phyloP scores from a whole-genome alignment of 2,329 filamentous ascomycete genomes.

The Colletotrichum incanum region DNA sequence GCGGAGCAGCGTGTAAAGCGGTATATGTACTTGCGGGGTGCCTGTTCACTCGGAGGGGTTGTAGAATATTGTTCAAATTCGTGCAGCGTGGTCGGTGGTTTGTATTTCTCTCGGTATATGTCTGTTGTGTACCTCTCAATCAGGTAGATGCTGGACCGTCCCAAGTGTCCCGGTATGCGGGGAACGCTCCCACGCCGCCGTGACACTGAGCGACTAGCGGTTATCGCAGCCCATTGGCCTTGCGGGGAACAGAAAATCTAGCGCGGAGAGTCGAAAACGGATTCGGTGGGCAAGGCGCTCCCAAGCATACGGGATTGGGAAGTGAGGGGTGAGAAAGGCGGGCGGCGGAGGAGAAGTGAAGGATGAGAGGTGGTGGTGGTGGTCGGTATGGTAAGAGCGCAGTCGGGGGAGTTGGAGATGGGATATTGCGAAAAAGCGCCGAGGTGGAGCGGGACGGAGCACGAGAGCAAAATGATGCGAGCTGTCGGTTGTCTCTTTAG shows the following conservation, averaged over 20 bases:
- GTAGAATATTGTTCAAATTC: constrained; percentile 1
- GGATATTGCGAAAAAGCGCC: constrained; percentile 43
- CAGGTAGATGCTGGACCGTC: constrained; percentile 37
- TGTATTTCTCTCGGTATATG: constrained; percentile 7
- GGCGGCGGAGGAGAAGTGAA: constrained; percentile 16
- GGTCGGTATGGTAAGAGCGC: constrained; percentile 26
- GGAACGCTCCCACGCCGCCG: constrained; percentile 72
- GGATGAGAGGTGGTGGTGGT: constrained; percentile 21
- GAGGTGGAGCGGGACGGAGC: constrained; percentile 42
- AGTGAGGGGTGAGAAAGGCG: constrained; percentile 46
- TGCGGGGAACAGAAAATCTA: constrained; percentile 27
- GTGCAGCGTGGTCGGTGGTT: constrained; percentile 23
- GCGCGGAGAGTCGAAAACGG: constrained; percentile 23
- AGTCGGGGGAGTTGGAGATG: constrained; percentile 41
- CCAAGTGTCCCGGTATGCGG: constrained; percentile 66
- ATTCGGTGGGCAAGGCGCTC: constrained; percentile 34
- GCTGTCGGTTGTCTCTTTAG: constrained; percentile 40
- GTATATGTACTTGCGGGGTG: constrained; percentile 37
- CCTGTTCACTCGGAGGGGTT: constrained; percentile 4
- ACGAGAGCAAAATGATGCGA: constrained; percentile 43
- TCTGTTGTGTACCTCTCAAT: constrained; percentile 25
- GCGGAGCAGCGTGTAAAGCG: constrained; percentile 6
- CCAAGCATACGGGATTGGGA: constrained; percentile 36
- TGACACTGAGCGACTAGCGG: constrained; percentile 69
- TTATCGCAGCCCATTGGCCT: constrained; percentile 72